Base-by-base conservation (phyloP, 768 basidiomycete species). In the Boletus rubropictus region DNA sequence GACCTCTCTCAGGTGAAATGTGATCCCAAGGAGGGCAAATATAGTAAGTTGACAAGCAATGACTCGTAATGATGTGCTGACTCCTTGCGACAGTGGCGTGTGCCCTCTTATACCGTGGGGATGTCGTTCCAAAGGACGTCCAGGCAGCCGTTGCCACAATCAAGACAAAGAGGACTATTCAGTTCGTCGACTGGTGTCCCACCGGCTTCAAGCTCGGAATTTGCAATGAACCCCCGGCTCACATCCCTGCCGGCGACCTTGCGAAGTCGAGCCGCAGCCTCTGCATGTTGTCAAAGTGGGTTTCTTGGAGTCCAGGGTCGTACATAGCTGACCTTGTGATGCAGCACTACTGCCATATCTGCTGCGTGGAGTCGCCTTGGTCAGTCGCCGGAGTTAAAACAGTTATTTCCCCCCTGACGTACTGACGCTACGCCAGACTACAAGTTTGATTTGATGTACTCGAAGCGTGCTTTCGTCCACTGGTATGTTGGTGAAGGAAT, bases 401-500 rank as follows among this genome's bases (percentile, higher is more conserved):
- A 28, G 29, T 28, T 7, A n/a, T n/a, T 20, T 36, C 39, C n/a
- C 17, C 22, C 34, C 14, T 29, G 25, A 39, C 11, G 17, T 18
- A 34, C 29, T 63, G 39, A 61, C 38, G 11, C 25, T 17, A 5
- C 22, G 31, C 29, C 53, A 81, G 95, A 98, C 72, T 86, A 95
- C 77, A 98, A 98, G 71, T 98, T 98, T 69, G 95, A 98, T 66
- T 80, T 98, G 58, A 82, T 98, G 70, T 98, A 95, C 77, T 94
- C 93, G 52, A 96, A 90, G 69, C 88, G 89, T 67, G 89, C 89
- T 39, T 90, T 90, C 54, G 85, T 88, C 21, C 86, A 89, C 67
- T 88, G 91, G 92, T 95, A 94, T 62, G 94, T 96, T 53, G 94
- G 94, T 64, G 94, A 98, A 72, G 95, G 95, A 76, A 97, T 98